Conservation (phyloP, 78 protist genomes). For the Dictyostelium firmibasis region DNA sequence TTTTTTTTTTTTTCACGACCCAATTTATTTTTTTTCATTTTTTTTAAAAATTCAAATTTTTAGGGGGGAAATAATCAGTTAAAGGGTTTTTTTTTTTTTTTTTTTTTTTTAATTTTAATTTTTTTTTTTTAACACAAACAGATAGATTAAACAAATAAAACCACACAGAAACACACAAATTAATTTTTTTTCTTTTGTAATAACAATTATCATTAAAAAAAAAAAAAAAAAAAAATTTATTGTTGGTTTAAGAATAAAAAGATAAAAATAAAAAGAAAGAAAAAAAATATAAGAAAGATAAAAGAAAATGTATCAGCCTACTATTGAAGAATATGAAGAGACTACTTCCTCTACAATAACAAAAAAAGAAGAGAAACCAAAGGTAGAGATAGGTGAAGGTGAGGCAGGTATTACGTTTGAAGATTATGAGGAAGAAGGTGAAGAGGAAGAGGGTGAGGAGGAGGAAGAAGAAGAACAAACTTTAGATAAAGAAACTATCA, state of each 20-base stretch:
- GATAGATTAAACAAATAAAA: not conserved
- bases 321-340: constrained; percentile 18
- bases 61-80: not conserved
- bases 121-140: not conserved
- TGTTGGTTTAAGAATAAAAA: no score
- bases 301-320: constrained; percentile 6
- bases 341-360: not conserved
- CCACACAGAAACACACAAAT: not conserved
- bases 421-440: not conserved
- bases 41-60: not conserved
- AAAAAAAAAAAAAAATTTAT: not conserved
- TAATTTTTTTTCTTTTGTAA: not conserved
- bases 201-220: not conserved
- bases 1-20: not conserved
- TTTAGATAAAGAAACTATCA: not conserved
- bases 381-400: not conserved
- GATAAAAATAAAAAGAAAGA: not conserved
- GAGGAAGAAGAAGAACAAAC: not conserved
- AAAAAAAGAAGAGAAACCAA: not conserved
- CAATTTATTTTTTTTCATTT: not conserved
- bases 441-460: not conserved
- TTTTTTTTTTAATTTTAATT: not conserved
- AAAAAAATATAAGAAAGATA: not conserved
- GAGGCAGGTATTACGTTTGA: not conserved
- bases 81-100: not conserved